Conservation (phyloP, 805 yeast genomes). For the Yarrowia divulgata region DNA sequence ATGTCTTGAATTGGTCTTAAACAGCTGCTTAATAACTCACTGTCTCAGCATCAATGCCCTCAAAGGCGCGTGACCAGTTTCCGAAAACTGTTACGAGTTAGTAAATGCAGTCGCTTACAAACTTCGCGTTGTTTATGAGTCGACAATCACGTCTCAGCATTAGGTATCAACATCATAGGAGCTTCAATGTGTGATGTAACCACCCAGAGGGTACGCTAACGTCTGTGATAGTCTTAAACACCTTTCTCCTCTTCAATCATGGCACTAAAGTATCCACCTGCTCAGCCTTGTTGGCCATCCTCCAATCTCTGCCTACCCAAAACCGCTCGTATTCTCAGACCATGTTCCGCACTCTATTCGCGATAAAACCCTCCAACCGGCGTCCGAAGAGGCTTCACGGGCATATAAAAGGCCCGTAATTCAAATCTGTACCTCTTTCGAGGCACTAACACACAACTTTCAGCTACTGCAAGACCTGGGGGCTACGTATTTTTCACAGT, state of each 20-base stretch:
- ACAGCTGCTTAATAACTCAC: not conserved
- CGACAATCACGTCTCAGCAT: not conserved
- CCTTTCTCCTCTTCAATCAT: no score
- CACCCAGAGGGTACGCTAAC: no score
- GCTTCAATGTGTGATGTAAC: no score
- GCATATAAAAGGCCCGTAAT: not conserved
- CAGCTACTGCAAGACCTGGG: not conserved
- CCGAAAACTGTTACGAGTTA: no score
- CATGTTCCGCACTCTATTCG: not conserved
- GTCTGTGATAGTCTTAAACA: no score
- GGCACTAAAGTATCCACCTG: no score
- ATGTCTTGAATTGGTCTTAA: not conserved
- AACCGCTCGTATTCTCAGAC: not conserved
- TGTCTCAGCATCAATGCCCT: not conserved
- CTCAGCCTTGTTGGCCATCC: no score
- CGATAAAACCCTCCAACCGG: not conserved
- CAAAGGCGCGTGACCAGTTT: no score
- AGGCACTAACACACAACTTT: not conserved
- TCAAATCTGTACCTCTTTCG: not conserved
- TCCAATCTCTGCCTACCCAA: not conserved
- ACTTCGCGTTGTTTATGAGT: no score
- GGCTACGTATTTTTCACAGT: not conserved
- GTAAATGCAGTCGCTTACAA: no score
- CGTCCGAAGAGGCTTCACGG: not conserved
- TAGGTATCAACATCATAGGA: no score